phyloP scores from a whole-genome alignment of 257 asterid species.

The Apocynum venetum region DNA sequence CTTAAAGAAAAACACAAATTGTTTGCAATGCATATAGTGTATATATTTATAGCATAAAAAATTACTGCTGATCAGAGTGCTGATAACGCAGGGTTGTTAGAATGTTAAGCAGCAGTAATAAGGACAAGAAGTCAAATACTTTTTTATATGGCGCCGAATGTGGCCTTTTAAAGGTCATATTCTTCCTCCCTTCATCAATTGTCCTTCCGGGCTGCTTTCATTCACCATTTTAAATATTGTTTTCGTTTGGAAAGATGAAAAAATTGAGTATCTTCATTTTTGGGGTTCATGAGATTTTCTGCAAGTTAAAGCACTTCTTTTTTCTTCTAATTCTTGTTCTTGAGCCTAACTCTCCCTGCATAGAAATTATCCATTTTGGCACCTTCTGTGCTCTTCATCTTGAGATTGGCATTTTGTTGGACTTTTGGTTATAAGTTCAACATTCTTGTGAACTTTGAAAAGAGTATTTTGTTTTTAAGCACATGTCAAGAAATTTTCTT shows the following conservation, averaged over 20 bases:
- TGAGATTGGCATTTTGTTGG: background rate
- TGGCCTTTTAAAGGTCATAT: constrained; percentile 29
- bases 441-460: constrained; percentile 1
- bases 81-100: background rate
- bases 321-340: background rate
- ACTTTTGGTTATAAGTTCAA: background rate
- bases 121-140: background rate
- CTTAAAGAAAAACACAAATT: background rate
- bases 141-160: constrained; percentile 22
- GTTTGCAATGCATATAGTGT: background rate
- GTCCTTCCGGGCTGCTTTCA: background rate
- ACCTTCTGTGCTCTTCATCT: background rate
- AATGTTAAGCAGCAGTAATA: background rate
- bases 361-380: background rate
- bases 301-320: background rate
- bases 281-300: constrained; percentile 5
- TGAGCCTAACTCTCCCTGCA: background rate
- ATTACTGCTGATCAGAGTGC: background rate
- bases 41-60: constrained; percentile 6
- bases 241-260: background rate
- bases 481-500: too few species aligned
- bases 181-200: constrained; percentile 13
- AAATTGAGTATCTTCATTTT: background rate
- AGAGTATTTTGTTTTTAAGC: too few species aligned
- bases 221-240: background rate